Evolutionary conservation across 176 grass and related monocot species (phyloP).

Genomic region (Oryza brachyantha): DNA sequence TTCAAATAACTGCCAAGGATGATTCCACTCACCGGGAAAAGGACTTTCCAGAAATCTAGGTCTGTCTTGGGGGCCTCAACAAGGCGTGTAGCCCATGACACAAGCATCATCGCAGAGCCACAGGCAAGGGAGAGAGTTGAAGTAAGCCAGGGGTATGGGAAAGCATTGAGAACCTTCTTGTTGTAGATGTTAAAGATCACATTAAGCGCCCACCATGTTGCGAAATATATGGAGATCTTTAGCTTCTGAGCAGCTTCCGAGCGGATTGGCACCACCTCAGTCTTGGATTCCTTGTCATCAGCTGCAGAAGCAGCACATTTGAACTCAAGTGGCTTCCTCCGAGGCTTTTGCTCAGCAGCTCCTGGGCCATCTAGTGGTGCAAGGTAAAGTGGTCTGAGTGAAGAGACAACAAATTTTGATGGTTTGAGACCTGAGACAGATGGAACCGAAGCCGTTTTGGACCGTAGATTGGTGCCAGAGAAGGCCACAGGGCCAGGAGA

Average conservation of each 20-base stretch:
- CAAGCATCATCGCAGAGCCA: slow-evolving; percentile 80
- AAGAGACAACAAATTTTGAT: slow-evolving; percentile 40
- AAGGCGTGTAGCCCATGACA: slow-evolving; percentile 74
- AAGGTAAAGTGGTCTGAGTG: slow-evolving; percentile 63
- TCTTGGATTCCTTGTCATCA: slow-evolving; percentile 53
- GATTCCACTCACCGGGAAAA: slow-evolving; percentile 64
- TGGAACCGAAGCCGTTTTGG: slow-evolving; percentile 30
- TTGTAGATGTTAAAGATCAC: slow-evolving; percentile 99
- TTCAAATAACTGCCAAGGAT: not conserved
- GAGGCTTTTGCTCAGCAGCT: slow-evolving; percentile 26
- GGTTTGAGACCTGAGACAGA: slow-evolving; percentile 31
- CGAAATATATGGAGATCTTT: slow-evolving; percentile 88
- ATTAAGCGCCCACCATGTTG: slow-evolving; percentile 93
- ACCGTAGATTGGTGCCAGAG: slow-evolving; percentile 34
- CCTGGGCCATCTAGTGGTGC: slow-evolving; percentile 31
- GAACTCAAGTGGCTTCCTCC: slow-evolving; percentile 38
- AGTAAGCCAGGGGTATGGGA: slow-evolving; percentile 91
- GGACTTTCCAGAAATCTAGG: slow-evolving; percentile 83
- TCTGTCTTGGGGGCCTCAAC: slow-evolving; percentile 80
- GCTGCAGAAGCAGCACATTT: slow-evolving; percentile 51
- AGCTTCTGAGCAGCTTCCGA: slow-evolving; percentile 53
- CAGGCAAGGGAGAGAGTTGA: slow-evolving; percentile 78
- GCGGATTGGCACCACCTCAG: slow-evolving; percentile 18
- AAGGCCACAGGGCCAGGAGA: slow-evolving; percentile 34
- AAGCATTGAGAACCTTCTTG: slow-evolving; percentile 96